Percentiles rank a stretch among this genome's conserved stretches.
Evolutionary conservation across 441 rosid genomes (phyloP).

Genomic region (Erysimum cheiri): DNA sequence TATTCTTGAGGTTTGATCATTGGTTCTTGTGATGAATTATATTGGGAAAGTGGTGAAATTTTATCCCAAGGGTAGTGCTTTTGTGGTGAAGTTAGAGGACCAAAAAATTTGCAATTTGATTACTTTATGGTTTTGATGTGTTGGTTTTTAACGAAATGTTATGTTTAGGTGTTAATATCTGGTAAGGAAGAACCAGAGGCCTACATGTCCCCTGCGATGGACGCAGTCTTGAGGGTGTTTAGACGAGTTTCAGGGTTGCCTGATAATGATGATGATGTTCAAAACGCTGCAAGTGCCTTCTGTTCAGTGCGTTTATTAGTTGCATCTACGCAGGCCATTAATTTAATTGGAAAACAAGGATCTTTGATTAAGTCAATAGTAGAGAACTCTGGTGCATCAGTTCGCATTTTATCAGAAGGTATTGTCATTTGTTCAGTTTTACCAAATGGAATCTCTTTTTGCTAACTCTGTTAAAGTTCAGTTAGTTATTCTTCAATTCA

Average conservation of each 20-base stretch:
- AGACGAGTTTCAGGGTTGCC: conserved; percentile 74
- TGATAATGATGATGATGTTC: conserved; percentile 54
- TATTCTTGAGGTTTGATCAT: background rate
- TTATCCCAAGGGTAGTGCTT: background rate
- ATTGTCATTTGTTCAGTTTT: conserved; percentile 8
- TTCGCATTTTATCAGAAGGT: conserved; percentile 83
- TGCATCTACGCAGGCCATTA: conserved; percentile 88
- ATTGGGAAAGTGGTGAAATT: background rate
- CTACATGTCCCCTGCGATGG: conserved; percentile 85
- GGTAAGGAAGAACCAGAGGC: conserved; percentile 89
- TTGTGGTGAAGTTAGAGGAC: conserved; percentile 6
- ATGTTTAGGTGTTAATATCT: conserved; percentile 70
- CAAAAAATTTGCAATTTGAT: conserved; percentile 9
- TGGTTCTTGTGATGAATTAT: conserved; percentile 11
- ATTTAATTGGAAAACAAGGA: conserved; percentile 90
- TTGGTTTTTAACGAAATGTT: conserved; percentile 1
- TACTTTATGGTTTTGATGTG: background rate
- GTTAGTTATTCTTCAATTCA: background rate
- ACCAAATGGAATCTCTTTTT: background rate
- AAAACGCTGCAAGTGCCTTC: conserved; percentile 57
- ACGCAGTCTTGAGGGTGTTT: conserved; percentile 72
- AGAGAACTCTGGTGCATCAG: conserved; percentile 75
- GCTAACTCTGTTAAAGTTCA: background rate
- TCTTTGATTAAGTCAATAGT: conserved; percentile 78
- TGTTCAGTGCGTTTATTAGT: conserved; percentile 73